A percentile compares a stretch with the other conserved stretches of the same genome.
phyloP scores from a whole-genome alignment of 2,329 filamentous ascomycete genomes.

The Thielaviopsis populi region DNA sequence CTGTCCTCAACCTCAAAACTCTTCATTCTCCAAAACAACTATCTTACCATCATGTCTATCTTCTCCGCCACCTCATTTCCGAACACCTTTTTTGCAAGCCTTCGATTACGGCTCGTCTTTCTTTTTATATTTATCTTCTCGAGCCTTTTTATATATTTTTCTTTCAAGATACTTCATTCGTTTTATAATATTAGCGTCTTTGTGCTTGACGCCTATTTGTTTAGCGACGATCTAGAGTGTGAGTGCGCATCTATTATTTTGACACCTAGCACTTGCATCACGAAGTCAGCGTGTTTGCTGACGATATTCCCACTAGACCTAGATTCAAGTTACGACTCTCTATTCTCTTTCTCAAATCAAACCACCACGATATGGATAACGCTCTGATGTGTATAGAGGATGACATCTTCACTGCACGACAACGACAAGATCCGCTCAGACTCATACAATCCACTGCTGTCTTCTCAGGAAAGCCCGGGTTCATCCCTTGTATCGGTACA shows the following conservation, averaged over 20 bases:
- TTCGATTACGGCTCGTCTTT: background rate
- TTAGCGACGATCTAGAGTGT: background rate
- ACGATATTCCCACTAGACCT: background rate
- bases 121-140: background rate
- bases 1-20: background rate
- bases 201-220: background rate
- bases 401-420: background rate
- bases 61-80: background rate
- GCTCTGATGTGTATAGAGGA: background rate
- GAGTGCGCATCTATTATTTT: background rate
- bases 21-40: background rate
- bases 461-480: constrained; percentile 3
- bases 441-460: background rate
- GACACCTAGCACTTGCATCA: background rate
- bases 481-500: constrained; percentile 19
- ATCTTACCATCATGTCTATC: background rate
- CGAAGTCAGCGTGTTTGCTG: background rate
- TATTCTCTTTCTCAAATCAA: background rate
- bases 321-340: background rate
- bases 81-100: background rate
- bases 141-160: background rate
- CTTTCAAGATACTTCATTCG: background rate
- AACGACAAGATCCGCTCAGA: background rate
- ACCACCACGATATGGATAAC: background rate
- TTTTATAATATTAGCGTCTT: background rate